Percentiles rank a stretch among this genome's conserved stretches.
Conservation (phyloP, 177 flowering plant genomes). For the Vitis hybrid region DNA sequence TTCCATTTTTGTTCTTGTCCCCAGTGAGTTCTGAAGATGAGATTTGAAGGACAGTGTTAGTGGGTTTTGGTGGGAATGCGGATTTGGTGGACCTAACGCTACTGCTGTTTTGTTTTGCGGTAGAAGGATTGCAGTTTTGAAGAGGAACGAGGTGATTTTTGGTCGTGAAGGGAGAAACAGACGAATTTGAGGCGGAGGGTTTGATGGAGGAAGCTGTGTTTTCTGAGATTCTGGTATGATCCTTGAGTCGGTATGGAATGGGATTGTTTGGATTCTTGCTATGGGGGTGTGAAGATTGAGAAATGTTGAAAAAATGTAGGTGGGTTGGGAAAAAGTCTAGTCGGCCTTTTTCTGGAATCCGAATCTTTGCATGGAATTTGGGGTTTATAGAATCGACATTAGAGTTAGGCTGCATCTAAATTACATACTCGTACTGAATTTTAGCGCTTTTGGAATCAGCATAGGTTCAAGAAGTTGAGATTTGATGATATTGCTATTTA, state of each 20-base stretch:
- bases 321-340: neutral
- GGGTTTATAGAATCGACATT: too few species aligned
- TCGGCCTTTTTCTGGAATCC: too few species aligned
- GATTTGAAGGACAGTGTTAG: too few species aligned
- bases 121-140: neutral
- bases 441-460: neutral
- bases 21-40: too few species aligned
- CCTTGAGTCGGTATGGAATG: conserved; percentile 3
- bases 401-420: too few species aligned
- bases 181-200: neutral
- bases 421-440: neutral
- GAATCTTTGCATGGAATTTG: too few species aligned
- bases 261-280: neutral
- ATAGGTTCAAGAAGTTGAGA: neutral
- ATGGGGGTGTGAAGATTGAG: neutral
- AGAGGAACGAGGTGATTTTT: neutral
- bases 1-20: neutral
- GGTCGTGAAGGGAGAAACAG: neutral
- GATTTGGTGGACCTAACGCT: too few species aligned
- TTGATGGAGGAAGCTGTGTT: neutral
- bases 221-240: conserved; percentile 3
- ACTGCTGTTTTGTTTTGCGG: neutral
- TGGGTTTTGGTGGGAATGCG: too few species aligned
- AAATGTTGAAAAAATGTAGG: conserved; percentile 20
- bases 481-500: conserved; percentile 16